These are phyloP conservation scores for Yarrowia porcina DNA, from an alignment of 805 yeast species.

Conservation along the genomic window DNA sequence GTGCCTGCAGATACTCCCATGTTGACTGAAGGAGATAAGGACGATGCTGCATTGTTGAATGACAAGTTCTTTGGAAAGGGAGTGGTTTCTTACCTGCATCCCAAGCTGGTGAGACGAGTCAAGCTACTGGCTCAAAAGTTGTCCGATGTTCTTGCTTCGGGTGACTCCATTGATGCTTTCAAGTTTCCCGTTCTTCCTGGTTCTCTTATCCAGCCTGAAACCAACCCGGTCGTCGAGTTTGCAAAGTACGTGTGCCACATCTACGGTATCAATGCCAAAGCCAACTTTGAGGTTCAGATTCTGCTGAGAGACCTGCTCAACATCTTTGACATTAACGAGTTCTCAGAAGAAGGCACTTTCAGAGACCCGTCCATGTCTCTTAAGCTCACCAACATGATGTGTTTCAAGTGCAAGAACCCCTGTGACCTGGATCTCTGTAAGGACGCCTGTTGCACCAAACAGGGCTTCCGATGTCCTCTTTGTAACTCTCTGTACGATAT, in stretches of 20 bases:
- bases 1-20: not conserved
- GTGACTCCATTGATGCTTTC: slow-evolving; percentile 61
- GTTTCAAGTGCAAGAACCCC: slow-evolving; percentile 73
- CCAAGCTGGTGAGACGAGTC: slow-evolving; percentile 63
- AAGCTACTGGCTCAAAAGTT: slow-evolving; percentile 65
- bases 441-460: slow-evolving; percentile 42
- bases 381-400: slow-evolving; percentile 61
- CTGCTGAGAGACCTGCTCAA: slow-evolving; percentile 70
- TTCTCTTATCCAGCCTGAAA: slow-evolving; percentile 48
- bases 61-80: slow-evolving; percentile 41
- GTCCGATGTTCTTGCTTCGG: slow-evolving; percentile 65
- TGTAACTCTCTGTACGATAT: slow-evolving; percentile 66
- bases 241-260: slow-evolving; percentile 74
- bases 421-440: slow-evolving; percentile 81
- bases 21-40: slow-evolving; percentile 6
- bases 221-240: slow-evolving; percentile 75
- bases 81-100: slow-evolving; percentile 49
- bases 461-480: slow-evolving; percentile 57
- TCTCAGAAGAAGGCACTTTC: slow-evolving; percentile 70
- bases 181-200: slow-evolving; percentile 78
- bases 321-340: slow-evolving; percentile 78
- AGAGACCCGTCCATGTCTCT: slow-evolving; percentile 71
- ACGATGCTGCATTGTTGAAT: slow-evolving; percentile 27
- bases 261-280: slow-evolving; percentile 58
- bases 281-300: slow-evolving; percentile 69